phyloP scores from a whole-genome alignment of 164 flowering plant species.

The Tetrastigma voinierianum region DNA sequence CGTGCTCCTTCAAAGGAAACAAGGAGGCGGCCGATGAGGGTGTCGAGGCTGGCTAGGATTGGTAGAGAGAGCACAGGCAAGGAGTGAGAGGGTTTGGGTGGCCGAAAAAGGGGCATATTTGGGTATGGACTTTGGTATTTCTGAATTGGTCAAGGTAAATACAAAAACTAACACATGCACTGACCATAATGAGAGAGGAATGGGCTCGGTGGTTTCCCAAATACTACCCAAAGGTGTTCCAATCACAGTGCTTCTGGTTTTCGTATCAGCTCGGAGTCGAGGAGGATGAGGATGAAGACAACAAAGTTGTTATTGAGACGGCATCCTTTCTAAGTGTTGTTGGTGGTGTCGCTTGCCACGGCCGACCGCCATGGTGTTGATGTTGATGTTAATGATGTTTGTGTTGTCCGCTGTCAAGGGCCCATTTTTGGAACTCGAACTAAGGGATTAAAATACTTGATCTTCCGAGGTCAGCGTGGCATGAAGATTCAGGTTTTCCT shows the following conservation, averaged over 20 bases:
- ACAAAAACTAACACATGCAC: slow-evolving; percentile 79
- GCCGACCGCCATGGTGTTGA: too few species aligned
- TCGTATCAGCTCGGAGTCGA: slow-evolving; percentile 64
- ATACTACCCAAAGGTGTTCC: slow-evolving; percentile 84
- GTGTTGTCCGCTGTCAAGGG: background rate
- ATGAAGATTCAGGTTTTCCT: too few species aligned
- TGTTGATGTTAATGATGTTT: too few species aligned
- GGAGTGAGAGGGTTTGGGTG: slow-evolving; percentile 76
- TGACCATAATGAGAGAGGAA: slow-evolving; percentile 72
- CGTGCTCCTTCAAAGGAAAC: slow-evolving; percentile 82
- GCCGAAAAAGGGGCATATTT: slow-evolving; percentile 77
- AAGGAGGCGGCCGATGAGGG: slow-evolving; percentile 73
- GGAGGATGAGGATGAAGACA: slow-evolving; percentile 13
- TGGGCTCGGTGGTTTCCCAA: slow-evolving; percentile 74
- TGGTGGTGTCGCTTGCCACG: slow-evolving; percentile 1
- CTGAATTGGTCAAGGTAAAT: slow-evolving; percentile 79
- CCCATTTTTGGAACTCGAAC: slow-evolving; percentile 14
- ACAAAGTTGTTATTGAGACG: too few species aligned
- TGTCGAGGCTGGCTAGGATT: slow-evolving; percentile 87
- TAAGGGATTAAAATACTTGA: too few species aligned
- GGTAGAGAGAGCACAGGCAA: slow-evolving; percentile 82
- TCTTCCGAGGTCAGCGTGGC: too few species aligned
- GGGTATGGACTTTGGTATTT: slow-evolving; percentile 73
- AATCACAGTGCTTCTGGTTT: slow-evolving; percentile 73
- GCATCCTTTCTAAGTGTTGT: background rate